These are phyloP conservation scores for Phytophthora vignae DNA, from an alignment of 352 stramenopile species.

Conservation along the genomic window DNA sequence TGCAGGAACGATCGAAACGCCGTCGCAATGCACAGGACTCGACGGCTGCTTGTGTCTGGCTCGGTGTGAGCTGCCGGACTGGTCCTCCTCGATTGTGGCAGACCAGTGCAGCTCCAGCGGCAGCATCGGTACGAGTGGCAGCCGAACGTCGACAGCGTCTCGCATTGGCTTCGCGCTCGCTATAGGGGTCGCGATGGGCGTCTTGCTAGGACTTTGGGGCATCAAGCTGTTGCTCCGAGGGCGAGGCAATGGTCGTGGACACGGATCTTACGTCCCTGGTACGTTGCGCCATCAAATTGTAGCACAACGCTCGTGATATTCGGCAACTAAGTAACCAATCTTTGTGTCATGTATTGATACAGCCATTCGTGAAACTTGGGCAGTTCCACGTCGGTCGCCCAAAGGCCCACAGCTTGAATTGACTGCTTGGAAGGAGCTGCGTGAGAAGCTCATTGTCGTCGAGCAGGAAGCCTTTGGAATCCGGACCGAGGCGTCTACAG, in stretches of 20 bases:
- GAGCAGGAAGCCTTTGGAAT: slow-evolving; percentile 27
- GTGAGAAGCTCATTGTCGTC: slow-evolving; percentile 56
- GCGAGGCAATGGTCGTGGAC: slow-evolving; percentile 11
- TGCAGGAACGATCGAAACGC: slow-evolving; percentile 24
- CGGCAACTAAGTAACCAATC: not conserved
- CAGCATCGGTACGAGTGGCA: not conserved
- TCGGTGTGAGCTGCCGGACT: slow-evolving; percentile 33
- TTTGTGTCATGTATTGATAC: not conserved
- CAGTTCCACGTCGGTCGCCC: slow-evolving; percentile 17
- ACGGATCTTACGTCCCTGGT: slow-evolving; percentile 20
- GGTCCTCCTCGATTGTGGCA: slow-evolving; percentile 31
- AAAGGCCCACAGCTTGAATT: slow-evolving; percentile 45
- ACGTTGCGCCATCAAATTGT: slow-evolving; percentile 2
- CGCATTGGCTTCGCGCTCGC: slow-evolving; percentile 32
- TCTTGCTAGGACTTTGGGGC: slow-evolving; percentile 27
- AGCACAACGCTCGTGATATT: not conserved
- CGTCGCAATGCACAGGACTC: slow-evolving; percentile 26
- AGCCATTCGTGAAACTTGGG: slow-evolving; percentile 28
- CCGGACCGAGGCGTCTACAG: slow-evolving; percentile 1
- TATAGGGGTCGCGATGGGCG: slow-evolving; percentile 24
- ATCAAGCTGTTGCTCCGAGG: slow-evolving; percentile 28
- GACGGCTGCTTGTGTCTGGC: slow-evolving; percentile 40
- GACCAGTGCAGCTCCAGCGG: slow-evolving; percentile 24
- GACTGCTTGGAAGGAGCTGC: slow-evolving; percentile 58
- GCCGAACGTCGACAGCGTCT: slow-evolving; percentile 16